Evolutionary conservation across 225 moss, liverwort and hornwort genomes (phyloP).

Genomic region (Sphagnum tenellum): DNA sequence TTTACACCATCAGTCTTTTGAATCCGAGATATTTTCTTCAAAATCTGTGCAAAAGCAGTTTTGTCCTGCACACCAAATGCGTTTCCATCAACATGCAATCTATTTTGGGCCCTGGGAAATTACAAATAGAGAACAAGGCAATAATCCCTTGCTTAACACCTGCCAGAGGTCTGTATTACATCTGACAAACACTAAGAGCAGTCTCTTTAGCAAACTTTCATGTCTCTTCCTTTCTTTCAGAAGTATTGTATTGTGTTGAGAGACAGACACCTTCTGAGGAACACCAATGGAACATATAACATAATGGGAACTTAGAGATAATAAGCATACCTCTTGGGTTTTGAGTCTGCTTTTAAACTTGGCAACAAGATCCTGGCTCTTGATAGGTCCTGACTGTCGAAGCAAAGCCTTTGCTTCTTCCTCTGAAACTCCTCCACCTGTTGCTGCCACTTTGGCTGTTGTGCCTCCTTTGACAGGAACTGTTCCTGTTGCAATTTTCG

Average conservation of each 20-base stretch:
- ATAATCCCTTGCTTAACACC: too few relatives aligned
- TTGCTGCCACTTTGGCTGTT: conserved; percentile 29
- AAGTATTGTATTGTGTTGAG: too few relatives aligned
- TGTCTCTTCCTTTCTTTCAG: too few relatives aligned
- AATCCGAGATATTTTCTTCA: conserved; percentile 99
- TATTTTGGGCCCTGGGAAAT: too few relatives aligned
- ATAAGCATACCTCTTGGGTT: conserved; percentile 51
- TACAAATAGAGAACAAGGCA: too few relatives aligned
- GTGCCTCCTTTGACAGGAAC: conserved; percentile 29
- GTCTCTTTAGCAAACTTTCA: too few relatives aligned
- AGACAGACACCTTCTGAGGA: too few relatives aligned
- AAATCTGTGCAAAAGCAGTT: conserved; percentile 83
- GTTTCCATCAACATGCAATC: too few relatives aligned
- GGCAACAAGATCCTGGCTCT: conserved; percentile 96
- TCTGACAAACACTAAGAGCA: too few relatives aligned
- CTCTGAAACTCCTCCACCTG: conserved; percentile 69
- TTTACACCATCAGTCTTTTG: conserved; percentile 83
- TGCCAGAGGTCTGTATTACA: too few relatives aligned
- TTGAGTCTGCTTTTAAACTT: conserved; percentile 85
- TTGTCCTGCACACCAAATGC: conserved; percentile 59
- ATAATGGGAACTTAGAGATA: too few relatives aligned
- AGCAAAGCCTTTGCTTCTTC: conserved; percentile 84
- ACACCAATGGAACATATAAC: too few relatives aligned
- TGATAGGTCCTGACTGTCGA: conserved; percentile 79
- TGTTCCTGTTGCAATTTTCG: conserved; percentile 32